A percentile compares a stretch with the other conserved stretches of the same genome.
phyloP scores from a whole-genome alignment of 129 eudicot genomes.

The Glebionis coronaria region DNA sequence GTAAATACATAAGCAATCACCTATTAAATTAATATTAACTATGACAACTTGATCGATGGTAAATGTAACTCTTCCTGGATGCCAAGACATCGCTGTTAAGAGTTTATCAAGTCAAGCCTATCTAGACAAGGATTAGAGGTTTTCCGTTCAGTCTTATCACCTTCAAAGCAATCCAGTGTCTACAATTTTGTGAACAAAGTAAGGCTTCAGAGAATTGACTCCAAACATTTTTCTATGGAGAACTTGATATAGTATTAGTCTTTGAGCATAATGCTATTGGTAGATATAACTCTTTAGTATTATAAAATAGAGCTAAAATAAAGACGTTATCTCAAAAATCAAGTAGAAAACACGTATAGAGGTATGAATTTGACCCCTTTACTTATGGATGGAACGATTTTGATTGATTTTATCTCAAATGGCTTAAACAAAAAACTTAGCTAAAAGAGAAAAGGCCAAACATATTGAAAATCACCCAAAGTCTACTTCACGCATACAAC shows the following conservation, averaged over 20 bases:
- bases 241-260: background rate
- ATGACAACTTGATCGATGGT: too few species aligned
- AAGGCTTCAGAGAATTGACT: background rate
- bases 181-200: background rate
- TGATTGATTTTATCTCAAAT: background rate
- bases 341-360: background rate
- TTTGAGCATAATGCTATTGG: background rate
- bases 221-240: background rate
- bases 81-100: too few species aligned
- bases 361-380: background rate
- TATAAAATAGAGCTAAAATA: background rate
- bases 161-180: constrained; percentile 35
- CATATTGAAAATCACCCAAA: background rate
- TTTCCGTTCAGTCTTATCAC: constrained; percentile 81
- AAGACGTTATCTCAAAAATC: background rate
- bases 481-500: background rate
- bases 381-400: background rate
- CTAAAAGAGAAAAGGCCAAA: background rate
- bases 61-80: too few species aligned
- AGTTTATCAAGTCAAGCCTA: too few species aligned
- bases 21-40: too few species aligned
- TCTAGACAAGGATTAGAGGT: too few species aligned
- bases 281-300: background rate
- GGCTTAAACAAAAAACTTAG: too few species aligned
- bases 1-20: too few species aligned